phyloP scores from a whole-genome alignment of 768 basidiomycete species.

The Mycena vitilis region DNA sequence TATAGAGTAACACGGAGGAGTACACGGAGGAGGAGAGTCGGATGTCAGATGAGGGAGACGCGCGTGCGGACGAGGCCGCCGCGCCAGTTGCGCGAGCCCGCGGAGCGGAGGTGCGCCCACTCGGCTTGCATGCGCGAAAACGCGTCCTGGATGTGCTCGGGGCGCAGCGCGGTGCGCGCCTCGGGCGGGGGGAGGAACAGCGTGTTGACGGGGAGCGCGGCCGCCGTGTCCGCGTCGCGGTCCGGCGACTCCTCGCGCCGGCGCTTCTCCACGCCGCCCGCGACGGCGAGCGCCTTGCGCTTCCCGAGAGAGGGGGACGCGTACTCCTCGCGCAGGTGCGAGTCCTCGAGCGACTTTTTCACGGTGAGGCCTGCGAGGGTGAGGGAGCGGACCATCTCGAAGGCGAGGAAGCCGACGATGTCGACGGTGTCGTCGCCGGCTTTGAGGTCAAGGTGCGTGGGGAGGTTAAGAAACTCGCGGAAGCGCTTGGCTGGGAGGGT shows the following conservation, averaged over 20 bases:
- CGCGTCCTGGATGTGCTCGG: constrained; percentile 92
- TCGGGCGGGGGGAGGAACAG: constrained; percentile 87
- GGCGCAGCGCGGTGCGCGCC: constrained; percentile 79
- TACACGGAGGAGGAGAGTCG: too few relatives aligned
- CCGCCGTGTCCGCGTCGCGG: constrained; percentile 60
- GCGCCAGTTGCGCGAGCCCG: constrained; percentile 91
- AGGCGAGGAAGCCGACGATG: constrained; percentile 96
- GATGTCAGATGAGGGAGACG: constrained; percentile 77
- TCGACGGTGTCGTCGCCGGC: constrained; percentile 95
- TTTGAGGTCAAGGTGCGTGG: constrained; percentile 86
- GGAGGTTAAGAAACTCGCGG: constrained; percentile 92
- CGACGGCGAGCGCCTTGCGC: constrained; percentile 63
- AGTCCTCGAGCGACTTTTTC: constrained; percentile 82
- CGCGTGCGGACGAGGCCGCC: constrained; percentile 85
- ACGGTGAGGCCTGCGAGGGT: constrained; percentile 89
- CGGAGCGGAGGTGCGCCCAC: constrained; percentile 83
- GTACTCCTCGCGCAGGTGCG: constrained; percentile 73
- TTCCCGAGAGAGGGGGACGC: constrained; percentile 76
- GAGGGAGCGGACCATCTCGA: constrained; percentile 96
- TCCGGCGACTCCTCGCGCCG: constrained; percentile 73
- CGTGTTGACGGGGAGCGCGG: constrained; percentile 74
- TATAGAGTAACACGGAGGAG: constrained; percentile 33
- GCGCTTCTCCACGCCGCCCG: constrained; percentile 61
- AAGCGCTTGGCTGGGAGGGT: constrained; percentile 84
- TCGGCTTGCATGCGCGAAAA: constrained; percentile 91